Percentiles rank a stretch among this genome's conserved stretches.
Conservation (phyloP, 306 rosid genomes). For the Pueraria montana region DNA sequence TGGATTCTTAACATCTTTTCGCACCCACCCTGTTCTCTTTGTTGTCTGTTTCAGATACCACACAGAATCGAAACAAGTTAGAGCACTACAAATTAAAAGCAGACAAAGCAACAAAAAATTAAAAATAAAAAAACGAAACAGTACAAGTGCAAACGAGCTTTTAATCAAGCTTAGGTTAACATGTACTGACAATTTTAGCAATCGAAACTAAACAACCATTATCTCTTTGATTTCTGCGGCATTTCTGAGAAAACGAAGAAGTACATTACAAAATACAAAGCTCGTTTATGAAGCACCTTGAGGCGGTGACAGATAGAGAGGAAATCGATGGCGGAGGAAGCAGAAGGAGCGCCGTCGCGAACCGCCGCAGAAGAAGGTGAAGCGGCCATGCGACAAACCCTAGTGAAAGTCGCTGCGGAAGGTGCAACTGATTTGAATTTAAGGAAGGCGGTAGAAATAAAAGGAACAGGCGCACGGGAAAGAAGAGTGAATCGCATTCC, state of each 20-base stretch:
- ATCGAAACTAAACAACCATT: neutral
- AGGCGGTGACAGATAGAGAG: slow-evolving; percentile 87
- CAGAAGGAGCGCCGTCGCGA: slow-evolving; percentile 55
- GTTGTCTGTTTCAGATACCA: slow-evolving; percentile 64
- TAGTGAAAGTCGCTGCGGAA: slow-evolving; percentile 10
- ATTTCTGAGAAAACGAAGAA: slow-evolving; percentile 28
- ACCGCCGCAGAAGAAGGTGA: slow-evolving; percentile 45
- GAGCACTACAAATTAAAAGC: slow-evolving; percentile 7
- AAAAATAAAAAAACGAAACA: neutral
- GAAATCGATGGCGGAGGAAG: slow-evolving; percentile 80
- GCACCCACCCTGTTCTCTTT: slow-evolving; percentile 88
- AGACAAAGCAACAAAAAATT: neutral
- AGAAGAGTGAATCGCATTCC: slow-evolving; percentile 30
- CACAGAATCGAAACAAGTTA: slow-evolving; percentile 1
- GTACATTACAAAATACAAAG: neutral
- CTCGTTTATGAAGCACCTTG: slow-evolving; percentile 51
- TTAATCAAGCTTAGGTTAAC: neutral
- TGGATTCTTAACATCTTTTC: slow-evolving; percentile 66
- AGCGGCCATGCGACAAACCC: slow-evolving; percentile 38
- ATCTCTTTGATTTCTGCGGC: neutral
- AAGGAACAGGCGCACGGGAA: neutral
- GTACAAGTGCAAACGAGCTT: neutral
- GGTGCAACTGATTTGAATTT: slow-evolving; percentile 44
- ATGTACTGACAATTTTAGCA: neutral
- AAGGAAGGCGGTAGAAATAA: slow-evolving; percentile 28